A percentile compares a stretch with the other conserved stretches of the same genome.
Conservation (phyloP, 2,329 filamentous ascomycete species). For the Monilinia vaccinii-corymbosi region DNA sequence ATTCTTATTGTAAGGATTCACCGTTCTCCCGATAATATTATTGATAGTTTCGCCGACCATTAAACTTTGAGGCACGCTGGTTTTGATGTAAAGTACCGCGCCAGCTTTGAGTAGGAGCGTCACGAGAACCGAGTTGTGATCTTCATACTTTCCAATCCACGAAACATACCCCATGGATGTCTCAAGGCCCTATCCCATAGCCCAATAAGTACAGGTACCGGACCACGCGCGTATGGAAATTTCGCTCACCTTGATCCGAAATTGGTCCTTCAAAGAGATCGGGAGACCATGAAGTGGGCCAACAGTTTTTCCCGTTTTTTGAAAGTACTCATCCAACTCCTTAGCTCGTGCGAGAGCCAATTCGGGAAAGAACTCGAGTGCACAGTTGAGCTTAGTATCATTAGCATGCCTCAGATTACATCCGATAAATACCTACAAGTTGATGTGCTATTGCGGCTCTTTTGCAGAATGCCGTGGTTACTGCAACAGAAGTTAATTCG, state of each 20-base stretch:
- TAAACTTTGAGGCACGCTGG: constrained; percentile 33
- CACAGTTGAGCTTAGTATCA: constrained; percentile 27
- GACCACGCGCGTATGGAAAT: neutral
- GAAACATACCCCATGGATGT: constrained; percentile 56
- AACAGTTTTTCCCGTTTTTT: constrained; percentile 33
- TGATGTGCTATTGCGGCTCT: constrained; percentile 41
- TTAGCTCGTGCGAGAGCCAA: constrained; percentile 37
- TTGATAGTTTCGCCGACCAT: constrained; percentile 35
- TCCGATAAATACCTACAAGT: constrained; percentile 21
- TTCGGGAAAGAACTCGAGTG: constrained; percentile 40
- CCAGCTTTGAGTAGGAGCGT: constrained; percentile 32
- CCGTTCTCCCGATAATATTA: constrained; percentile 35
- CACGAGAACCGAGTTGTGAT: constrained; percentile 38
- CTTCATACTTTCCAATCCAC: constrained; percentile 24
- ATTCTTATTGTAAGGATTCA: constrained; percentile 26
- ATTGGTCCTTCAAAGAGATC: constrained; percentile 52
- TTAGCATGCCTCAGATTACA: neutral
- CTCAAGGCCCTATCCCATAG: constrained; percentile 36
- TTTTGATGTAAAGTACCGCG: constrained; percentile 34
- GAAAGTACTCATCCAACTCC: constrained; percentile 36
- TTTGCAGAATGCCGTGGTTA: constrained; percentile 40
- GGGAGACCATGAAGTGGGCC: constrained; percentile 56
- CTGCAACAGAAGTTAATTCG: constrained; percentile 27
- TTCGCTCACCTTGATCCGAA: constrained; percentile 41
- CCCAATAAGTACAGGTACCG: neutral